phyloP scores from a whole-genome alignment of 2,329 filamentous ascomycete species.

The Triangularia setosa region DNA sequence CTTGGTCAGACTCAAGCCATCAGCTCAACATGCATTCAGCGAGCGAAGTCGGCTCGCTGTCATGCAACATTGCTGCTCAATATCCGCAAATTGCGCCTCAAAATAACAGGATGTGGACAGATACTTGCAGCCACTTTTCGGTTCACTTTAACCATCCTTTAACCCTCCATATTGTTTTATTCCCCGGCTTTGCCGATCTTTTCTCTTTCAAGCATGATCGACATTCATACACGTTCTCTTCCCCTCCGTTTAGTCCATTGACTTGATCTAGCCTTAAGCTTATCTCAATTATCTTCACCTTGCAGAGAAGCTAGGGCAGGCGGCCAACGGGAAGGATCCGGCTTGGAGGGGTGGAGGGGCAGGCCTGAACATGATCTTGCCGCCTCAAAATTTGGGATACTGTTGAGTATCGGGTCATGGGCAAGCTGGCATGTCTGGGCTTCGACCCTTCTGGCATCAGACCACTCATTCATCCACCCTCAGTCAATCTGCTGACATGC shows the following conservation, averaged over 20 bases:
- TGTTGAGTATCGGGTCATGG: background rate
- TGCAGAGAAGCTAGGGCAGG: background rate
- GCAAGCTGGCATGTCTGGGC: too few relatives aligned
- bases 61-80: background rate
- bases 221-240: background rate
- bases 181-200: background rate
- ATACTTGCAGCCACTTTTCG: background rate
- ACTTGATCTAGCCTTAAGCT: background rate
- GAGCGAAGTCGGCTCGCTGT: background rate
- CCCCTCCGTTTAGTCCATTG: background rate
- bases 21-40: background rate
- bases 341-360: background rate
- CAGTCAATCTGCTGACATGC: too few relatives aligned
- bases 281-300: background rate
- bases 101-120: background rate
- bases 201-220: background rate
- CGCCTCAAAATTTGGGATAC: background rate
- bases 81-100: background rate
- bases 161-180: background rate
- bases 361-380: background rate
- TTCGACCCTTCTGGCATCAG: too few relatives aligned
- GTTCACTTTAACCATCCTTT: background rate
- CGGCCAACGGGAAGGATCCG: background rate
- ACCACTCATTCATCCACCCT: too few relatives aligned
- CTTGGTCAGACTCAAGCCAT: background rate